A percentile compares a stretch with the other conserved stretches of the same genome.
These are phyloP conservation scores for Teratosphaeria nubilosa DNA, from an alignment of 2,329 filamentous ascomycete species.

Conservation along the genomic window DNA sequence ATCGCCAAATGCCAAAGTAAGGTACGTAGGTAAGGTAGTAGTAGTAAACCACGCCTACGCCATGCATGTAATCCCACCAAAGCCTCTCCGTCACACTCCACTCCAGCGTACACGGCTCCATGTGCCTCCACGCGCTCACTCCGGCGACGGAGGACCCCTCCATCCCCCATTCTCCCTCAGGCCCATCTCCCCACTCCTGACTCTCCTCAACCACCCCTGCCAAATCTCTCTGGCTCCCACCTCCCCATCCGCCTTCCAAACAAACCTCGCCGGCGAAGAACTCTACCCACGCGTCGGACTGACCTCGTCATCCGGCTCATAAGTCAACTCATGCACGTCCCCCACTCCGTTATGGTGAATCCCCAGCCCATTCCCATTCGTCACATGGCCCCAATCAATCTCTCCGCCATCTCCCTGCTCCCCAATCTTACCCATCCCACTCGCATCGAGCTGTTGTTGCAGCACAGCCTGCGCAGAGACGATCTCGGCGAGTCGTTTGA, in stretches of 20 bases:
- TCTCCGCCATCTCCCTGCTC: constrained; percentile 10
- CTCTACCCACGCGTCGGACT: background rate
- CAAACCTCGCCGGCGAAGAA: background rate
- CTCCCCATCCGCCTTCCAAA: background rate
- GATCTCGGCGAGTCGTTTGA: constrained; percentile 96
- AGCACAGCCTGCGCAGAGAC: constrained; percentile 93
- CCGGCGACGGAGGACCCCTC: background rate
- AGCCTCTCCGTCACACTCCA: background rate
- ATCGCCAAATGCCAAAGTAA: no score
- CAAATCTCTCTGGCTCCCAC: background rate
- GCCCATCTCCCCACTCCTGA: background rate
- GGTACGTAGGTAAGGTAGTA: no score
- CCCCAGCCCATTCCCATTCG: background rate
- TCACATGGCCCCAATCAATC: background rate
- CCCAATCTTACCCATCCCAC: constrained; percentile 14
- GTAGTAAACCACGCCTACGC: background rate
- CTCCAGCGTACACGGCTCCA: background rate
- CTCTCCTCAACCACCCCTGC: background rate
- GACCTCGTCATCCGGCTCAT: background rate
- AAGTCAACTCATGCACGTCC: background rate
- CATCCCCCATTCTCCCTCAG: background rate
- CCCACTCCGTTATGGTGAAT: background rate
- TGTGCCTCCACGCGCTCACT: background rate
- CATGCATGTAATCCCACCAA: background rate
- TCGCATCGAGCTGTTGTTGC: constrained; percentile 42